These are phyloP conservation scores for Murraya koenigii DNA, from an alignment of 345 rosid species.

Conservation along the genomic window DNA sequence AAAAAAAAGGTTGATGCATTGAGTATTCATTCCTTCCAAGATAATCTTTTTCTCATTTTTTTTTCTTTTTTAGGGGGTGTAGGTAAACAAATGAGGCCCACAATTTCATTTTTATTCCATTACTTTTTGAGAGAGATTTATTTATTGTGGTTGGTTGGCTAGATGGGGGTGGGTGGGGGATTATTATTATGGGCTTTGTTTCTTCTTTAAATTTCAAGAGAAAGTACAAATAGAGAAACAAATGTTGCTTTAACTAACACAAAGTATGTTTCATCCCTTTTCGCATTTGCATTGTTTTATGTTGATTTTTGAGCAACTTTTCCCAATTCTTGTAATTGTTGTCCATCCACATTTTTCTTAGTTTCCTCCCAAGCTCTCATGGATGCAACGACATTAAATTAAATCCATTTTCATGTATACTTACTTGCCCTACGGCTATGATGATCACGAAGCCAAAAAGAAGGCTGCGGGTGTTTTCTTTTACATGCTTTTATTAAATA, in stretches of 20 bases:
- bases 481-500: too few species aligned
- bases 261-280: neutral
- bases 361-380: neutral
- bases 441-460: too few species aligned
- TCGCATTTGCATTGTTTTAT: neutral
- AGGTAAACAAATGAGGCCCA: slow-evolving; percentile 22
- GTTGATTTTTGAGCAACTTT: neutral
- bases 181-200: neutral
- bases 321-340: neutral
- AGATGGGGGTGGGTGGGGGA: neutral
- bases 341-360: neutral
- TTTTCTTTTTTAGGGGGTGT: slow-evolving; percentile 18
- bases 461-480: too few species aligned
- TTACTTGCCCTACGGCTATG: too few species aligned
- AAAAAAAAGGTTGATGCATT: slow-evolving; percentile 12
- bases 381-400: neutral
- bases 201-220: neutral
- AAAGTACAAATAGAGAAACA: neutral
- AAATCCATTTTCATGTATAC: too few species aligned
- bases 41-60: too few species aligned
- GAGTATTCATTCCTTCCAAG: slow-evolving; percentile 15
- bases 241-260: neutral
- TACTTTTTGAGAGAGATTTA: neutral
- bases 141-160: neutral
- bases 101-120: neutral